Conservation (phyloP, 2,329 filamentous ascomycete genomes). For the Chrysosporium queenslandicum region DNA sequence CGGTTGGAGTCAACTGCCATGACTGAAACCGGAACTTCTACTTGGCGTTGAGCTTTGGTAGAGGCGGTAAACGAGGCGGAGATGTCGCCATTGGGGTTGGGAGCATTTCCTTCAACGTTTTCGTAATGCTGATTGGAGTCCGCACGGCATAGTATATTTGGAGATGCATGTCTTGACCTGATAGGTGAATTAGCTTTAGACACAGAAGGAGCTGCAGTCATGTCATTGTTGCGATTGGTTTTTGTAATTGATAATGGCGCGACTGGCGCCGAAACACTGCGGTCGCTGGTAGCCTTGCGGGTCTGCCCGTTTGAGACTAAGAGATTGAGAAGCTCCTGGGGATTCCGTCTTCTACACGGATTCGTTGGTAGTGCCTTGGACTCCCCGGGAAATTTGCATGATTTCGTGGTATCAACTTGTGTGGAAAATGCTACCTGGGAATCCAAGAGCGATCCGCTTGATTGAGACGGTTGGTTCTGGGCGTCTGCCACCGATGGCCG, state of each 20-base stretch:
- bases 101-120: not conserved
- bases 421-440: constrained; percentile 2
- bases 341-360: not conserved
- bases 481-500: not conserved
- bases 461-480: not conserved
- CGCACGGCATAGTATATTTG: not conserved
- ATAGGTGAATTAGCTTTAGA: not conserved
- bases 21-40: no score
- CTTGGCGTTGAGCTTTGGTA: no score
- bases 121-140: not conserved
- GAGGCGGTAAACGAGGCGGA: not conserved
- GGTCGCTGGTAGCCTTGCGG: not conserved
- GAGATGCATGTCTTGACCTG: not conserved
- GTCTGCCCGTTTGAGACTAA: not conserved
- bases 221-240: not conserved
- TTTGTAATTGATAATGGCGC: not conserved
- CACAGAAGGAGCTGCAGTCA: not conserved
- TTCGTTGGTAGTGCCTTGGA: not conserved
- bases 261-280: not conserved
- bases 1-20: no score
- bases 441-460: not conserved
- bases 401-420: not conserved
- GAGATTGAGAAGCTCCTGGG: not conserved
- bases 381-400: not conserved
- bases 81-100: not conserved